Conservation (phyloP, 345 rosid genomes). For the Odontarrhena argentea region DNA sequence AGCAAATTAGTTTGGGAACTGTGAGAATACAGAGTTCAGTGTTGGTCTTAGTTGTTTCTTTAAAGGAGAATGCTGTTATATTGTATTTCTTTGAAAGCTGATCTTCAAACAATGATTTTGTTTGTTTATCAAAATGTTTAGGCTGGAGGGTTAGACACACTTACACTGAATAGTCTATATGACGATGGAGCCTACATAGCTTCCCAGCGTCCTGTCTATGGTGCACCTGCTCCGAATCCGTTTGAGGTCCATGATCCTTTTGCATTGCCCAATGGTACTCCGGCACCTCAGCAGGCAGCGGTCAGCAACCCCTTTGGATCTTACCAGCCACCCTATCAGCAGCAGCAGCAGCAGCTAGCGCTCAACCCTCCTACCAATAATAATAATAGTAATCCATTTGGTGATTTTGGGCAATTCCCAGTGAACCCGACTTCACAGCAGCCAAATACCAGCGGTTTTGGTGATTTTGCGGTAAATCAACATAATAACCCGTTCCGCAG, state of each 20-base stretch:
- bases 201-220: slow-evolving; percentile 77
- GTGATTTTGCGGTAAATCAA: slow-evolving; percentile 42
- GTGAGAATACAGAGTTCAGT: slow-evolving; percentile 2
- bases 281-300: slow-evolving; percentile 51
- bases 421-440: slow-evolving; percentile 40
- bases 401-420: slow-evolving; percentile 47
- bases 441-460: slow-evolving; percentile 37
- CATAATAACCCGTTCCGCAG: slow-evolving; percentile 44
- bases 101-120: not conserved
- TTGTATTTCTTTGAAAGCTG: not conserved
- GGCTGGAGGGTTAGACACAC: slow-evolving; percentile 97
- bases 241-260: slow-evolving; percentile 86
- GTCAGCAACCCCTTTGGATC: slow-evolving; percentile 66
- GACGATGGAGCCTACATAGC: slow-evolving; percentile 88
- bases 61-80: not conserved
- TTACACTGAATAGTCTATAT: slow-evolving; percentile 79
- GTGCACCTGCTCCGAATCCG: slow-evolving; percentile 85
- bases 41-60: not conserved
- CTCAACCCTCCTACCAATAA: slow-evolving; percentile 34
- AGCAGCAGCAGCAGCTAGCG: slow-evolving; percentile 52
- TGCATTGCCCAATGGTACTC: slow-evolving; percentile 50
- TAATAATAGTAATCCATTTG: slow-evolving; percentile 69
- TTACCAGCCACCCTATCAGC: slow-evolving; percentile 65
- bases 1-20: not conserved
- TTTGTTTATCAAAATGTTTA: slow-evolving; percentile 33